Evolutionary conservation across 1,284 basidiomycete species (phyloP), one percentile per base, ranked within the genome.

Genomic region (Tranzscheliella williamsii): DNA sequence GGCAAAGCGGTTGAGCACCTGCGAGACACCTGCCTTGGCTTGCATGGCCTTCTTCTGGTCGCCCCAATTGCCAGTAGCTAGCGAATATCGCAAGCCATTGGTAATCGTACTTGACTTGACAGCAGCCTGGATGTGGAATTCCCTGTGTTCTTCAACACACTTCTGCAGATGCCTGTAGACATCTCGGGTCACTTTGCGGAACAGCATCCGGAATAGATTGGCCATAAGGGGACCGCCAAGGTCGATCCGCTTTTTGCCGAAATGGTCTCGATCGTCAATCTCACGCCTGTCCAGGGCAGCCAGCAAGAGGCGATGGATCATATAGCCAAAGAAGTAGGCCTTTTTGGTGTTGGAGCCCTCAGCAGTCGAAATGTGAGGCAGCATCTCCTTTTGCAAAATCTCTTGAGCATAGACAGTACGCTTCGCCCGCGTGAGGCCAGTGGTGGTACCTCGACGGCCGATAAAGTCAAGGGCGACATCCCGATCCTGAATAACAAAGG

Each of bases 291-390:
- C 93, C 70, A 98, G 80, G 15, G 92, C 92, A 31, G 95, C 93
- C 15, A 96, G 85, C 5, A 96, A 81, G 21, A 99, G 83, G 51
- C 95, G 87, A 80, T 98, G 94, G 39, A 97, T 90, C 94, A 99
- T 99, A 80, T 97, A 98, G n/a, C 95, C 95, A 61, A 98, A 92
- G 84, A 98, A 99, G 80, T 93, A 98, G 3, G 95, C 95, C 79
- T 99, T 99, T 82, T 95, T 95, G 30, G 90, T 93, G 80, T 95
- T 91, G 26, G 91, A 93, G 8, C 93, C 93, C 78, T 95, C 92
- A 2, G 87, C 85, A 84, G 93, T 94, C 4, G 94, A 94, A 22
- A 99, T 87, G 77, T 98, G 95, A 0, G 95, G 95, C 36, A 99
- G 79, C 89, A 98, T 94, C 80, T 98, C 94, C 81, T 97, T 98